Evolutionary conservation across 2,329 filamentous ascomycete species (phyloP).

Genomic region (Diaporthe longicolla): DNA sequence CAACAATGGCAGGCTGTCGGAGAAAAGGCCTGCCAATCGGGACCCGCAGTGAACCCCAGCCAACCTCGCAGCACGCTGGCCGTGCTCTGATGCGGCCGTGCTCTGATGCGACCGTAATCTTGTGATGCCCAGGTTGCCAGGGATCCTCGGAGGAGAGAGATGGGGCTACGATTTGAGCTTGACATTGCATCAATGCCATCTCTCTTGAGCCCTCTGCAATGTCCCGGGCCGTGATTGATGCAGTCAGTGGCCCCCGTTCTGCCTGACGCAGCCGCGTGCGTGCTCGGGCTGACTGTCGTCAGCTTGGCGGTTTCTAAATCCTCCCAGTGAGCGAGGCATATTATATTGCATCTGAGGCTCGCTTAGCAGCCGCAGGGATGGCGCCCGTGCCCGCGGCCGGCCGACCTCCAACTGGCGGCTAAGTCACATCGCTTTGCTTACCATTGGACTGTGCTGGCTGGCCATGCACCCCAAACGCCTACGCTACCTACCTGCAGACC

Average conservation of each 20-base stretch:
- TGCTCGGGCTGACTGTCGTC: slow-evolving; percentile 30
- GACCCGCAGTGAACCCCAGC: slow-evolving; percentile 26
- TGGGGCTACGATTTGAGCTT: slow-evolving; percentile 3
- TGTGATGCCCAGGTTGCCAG: slow-evolving; percentile 15
- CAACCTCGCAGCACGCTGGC: neutral
- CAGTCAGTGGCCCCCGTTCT: neutral
- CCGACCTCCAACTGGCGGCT: slow-evolving; percentile 15
- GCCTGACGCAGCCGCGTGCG: slow-evolving; percentile 12
- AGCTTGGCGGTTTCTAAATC: slow-evolving; percentile 15
- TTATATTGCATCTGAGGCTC: slow-evolving; percentile 27
- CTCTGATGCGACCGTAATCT: slow-evolving; percentile 30
- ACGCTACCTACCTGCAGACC: neutral
- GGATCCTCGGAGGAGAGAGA: slow-evolving; percentile 14
- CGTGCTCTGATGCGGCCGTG: slow-evolving; percentile 14
- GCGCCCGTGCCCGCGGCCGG: slow-evolving; percentile 9
- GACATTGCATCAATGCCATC: slow-evolving; percentile 23
- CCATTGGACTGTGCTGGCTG: slow-evolving; percentile 5
- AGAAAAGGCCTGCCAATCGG: slow-evolving; percentile 30
- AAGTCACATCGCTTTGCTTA: neutral
- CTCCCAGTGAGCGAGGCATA: slow-evolving; percentile 20
- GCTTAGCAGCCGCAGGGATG: slow-evolving; percentile 32
- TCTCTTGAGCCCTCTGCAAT: neutral
- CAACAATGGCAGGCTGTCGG: slow-evolving; percentile 18
- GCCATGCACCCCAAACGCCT: neutral
- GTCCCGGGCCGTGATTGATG: neutral